phyloP scores from a whole-genome alignment of 257 asterid species.

The Solanum acaule region DNA sequence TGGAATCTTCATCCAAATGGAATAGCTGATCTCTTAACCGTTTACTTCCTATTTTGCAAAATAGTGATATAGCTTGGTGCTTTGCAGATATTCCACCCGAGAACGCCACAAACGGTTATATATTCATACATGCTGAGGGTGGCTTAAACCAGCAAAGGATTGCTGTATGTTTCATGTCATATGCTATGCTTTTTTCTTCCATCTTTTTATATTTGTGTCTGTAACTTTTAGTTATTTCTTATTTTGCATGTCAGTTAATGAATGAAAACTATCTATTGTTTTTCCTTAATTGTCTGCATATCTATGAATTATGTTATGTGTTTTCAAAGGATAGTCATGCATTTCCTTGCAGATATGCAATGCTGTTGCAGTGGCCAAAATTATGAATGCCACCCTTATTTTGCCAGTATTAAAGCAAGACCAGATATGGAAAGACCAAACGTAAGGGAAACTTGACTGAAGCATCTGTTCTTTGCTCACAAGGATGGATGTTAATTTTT shows the following conservation, averaged over 20 bases:
- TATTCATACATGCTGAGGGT: slow-evolving; percentile 98
- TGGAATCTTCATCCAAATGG: background rate
- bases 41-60: background rate
- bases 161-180: slow-evolving; percentile 51
- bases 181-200: background rate
- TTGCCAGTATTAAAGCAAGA: slow-evolving; percentile 98
- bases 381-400: slow-evolving; percentile 93
- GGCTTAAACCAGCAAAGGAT: slow-evolving; percentile 98
- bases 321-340: background rate
- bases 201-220: background rate
- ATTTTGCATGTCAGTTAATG: background rate
- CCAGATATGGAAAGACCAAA: slow-evolving; percentile 99
- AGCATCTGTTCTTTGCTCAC: background rate
- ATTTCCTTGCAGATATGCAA: slow-evolving; percentile 74
- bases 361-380: slow-evolving; percentile 98
- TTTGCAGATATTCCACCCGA: slow-evolving; percentile 72
- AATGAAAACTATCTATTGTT: background rate
- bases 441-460: slow-evolving; percentile 54
- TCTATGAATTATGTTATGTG: background rate
- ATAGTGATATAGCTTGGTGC: background rate
- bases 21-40: background rate
- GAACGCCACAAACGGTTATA: slow-evolving; percentile 76
- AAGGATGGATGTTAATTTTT: background rate
- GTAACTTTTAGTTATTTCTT: background rate
- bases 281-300: background rate